phyloP scores from a whole-genome alignment of 2,329 filamentous ascomycete species.

The Colletotrichum sidae region DNA sequence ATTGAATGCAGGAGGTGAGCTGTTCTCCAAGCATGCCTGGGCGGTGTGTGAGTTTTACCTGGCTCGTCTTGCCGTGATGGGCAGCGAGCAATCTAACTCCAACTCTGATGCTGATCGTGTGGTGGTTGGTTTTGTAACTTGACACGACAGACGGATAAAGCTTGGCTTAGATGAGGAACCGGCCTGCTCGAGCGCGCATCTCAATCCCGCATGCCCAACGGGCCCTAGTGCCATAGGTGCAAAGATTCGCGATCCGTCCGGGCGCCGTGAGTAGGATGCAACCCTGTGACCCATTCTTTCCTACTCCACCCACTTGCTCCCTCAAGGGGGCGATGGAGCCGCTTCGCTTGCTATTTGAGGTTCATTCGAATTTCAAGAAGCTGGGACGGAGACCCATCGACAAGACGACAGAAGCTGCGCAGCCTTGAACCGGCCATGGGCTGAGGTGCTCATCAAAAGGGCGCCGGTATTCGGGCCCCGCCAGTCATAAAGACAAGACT shows the following conservation, averaged over 20 bases:
- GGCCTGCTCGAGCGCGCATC: conserved; percentile 32
- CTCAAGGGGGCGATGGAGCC: conserved; percentile 23
- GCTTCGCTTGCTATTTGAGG: conserved; percentile 36
- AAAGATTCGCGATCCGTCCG: conserved; percentile 38
- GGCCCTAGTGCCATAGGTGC: conserved; percentile 32
- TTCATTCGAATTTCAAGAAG: conserved; percentile 25
- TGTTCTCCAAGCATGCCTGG: no score
- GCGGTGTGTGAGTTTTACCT: conserved; percentile 26
- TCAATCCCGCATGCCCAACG: conserved; percentile 37
- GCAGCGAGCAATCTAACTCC: no score
- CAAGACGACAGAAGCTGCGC: background rate
- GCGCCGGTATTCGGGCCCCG: conserved; percentile 27
- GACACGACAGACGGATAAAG: conserved; percentile 31
- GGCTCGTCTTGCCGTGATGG: conserved; percentile 10
- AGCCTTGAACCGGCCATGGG: conserved; percentile 27
- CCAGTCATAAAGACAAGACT: conserved; percentile 35
- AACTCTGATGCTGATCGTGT: no score
- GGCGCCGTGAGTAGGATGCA: conserved; percentile 33
- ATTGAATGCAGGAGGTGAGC: no score
- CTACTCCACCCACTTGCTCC: conserved; percentile 8
- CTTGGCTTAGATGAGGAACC: conserved; percentile 31
- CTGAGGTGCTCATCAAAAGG: conserved; percentile 31
- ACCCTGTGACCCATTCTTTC: conserved; percentile 30
- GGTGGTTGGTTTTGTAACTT: conserved; percentile 13
- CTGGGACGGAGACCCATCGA: conserved; percentile 21